Percentiles rank a stretch among this genome's conserved stretches.
Conservation (phyloP, 331 rosid species). For the Malus hybrid region DNA sequence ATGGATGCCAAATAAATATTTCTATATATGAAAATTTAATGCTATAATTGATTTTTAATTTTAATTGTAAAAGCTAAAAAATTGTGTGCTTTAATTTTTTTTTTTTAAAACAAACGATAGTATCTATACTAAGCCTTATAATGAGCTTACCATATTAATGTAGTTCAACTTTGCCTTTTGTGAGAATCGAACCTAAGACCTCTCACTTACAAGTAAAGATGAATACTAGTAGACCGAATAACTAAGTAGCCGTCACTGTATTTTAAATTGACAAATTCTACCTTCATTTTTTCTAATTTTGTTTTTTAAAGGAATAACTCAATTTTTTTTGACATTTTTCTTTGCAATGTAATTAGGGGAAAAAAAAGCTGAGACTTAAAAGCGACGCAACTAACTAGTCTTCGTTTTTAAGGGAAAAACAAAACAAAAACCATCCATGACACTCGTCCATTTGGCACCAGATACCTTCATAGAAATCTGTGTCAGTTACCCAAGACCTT, state of each 20-base stretch:
- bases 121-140: no score
- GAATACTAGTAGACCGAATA: no score
- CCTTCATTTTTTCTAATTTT: no score
- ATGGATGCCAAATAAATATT: background rate
- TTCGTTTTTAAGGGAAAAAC: no score
- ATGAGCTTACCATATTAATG: accelerated
- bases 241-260: background rate
- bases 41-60: background rate
- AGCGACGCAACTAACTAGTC: no score
- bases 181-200: no score
- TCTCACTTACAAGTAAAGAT: no score
- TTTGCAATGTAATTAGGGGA: background rate
- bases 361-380: background rate
- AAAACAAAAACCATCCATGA: no score
- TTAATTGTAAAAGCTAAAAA: background rate
- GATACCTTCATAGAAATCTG: background rate
- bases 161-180: no score
- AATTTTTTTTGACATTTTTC: background rate
- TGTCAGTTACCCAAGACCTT: background rate
- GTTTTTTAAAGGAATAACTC: background rate
- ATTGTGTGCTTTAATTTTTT: background rate
- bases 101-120: no score
- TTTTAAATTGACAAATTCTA: background rate
- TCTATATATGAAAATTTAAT: background rate
- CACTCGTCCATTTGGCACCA: no score